Evolutionary conservation across 1,284 basidiomycete genomes (phyloP).

Genomic region (Melanopsichium pennsylvanicum): DNA sequence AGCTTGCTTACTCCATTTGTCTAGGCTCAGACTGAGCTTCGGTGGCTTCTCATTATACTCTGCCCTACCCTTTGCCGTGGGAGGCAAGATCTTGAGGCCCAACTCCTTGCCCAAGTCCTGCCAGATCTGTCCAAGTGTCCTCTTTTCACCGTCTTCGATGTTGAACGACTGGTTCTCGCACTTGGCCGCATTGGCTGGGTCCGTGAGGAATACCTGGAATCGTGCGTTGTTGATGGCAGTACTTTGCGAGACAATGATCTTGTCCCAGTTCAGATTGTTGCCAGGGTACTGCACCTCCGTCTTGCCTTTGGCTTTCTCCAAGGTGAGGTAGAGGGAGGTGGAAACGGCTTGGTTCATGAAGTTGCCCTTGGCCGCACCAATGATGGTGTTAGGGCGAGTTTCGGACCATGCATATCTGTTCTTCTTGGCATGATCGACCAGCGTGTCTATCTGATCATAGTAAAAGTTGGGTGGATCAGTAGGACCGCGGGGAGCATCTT

Average conservation of each 20-base stretch:
- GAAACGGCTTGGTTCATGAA: constrained; percentile 46
- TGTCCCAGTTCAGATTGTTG: constrained; percentile 43
- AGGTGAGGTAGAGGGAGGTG: constrained; percentile 31
- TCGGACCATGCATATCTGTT: constrained; percentile 43
- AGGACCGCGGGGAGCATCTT: constrained; percentile 31
- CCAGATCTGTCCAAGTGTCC: constrained; percentile 37
- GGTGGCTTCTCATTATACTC: constrained; percentile 34
- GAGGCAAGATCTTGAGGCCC: constrained; percentile 24
- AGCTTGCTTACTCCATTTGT: constrained; percentile 29
- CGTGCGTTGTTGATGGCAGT: constrained; percentile 44
- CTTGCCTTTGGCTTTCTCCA: constrained; percentile 41
- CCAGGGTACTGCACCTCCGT: constrained; percentile 36
- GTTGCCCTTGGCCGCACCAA: constrained; percentile 44
- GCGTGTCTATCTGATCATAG: constrained; percentile 41
- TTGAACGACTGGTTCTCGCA: constrained; percentile 45
- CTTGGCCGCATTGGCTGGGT: constrained; percentile 25
- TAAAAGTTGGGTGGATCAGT: constrained; percentile 40
- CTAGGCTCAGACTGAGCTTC: constrained; percentile 29
- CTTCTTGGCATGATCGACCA: constrained; percentile 35
- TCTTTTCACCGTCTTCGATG: constrained; percentile 39
- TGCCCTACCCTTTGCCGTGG: constrained; percentile 11
- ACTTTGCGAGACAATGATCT: constrained; percentile 34
- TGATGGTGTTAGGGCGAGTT: constrained; percentile 45
- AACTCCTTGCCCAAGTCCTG: constrained; percentile 33
- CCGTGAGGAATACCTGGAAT: constrained; percentile 41